Conservation (phyloP, 2,329 filamentous ascomycete genomes). For the Cercospora citrullina region DNA sequence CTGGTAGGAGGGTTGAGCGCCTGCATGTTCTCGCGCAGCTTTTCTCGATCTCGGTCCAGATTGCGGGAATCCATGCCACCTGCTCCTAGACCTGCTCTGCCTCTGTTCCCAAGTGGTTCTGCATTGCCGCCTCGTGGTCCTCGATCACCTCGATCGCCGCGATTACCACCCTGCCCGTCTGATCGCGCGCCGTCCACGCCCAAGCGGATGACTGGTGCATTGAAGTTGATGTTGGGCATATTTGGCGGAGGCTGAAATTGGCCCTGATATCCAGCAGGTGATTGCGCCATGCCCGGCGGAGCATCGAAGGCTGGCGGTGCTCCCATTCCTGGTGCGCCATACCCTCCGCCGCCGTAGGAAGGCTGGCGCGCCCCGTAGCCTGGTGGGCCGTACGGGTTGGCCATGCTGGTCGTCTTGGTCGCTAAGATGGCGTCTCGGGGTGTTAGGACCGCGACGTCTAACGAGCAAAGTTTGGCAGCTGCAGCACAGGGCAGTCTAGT, state of each 20-base stretch:
- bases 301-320: slow-evolving; percentile 78
- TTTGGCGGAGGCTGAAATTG: slow-evolving; percentile 88
- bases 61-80: slow-evolving; percentile 56
- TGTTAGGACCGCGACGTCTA: neutral
- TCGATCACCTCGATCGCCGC: slow-evolving; percentile 25
- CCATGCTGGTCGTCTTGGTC: slow-evolving; percentile 29
- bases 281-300: slow-evolving; percentile 74
- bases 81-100: slow-evolving; percentile 52
- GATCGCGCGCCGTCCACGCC: slow-evolving; percentile 67
- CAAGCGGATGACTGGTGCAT: slow-evolving; percentile 90
- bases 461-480: neutral
- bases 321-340: slow-evolving; percentile 62
- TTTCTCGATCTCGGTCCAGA: slow-evolving; percentile 53
- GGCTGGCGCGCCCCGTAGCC: slow-evolving; percentile 61
- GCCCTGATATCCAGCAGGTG: slow-evolving; percentile 73
- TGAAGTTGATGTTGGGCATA: slow-evolving; percentile 98
- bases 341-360: slow-evolving; percentile 63
- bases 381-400: slow-evolving; percentile 43
- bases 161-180: slow-evolving; percentile 58
- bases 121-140: slow-evolving; percentile 39
- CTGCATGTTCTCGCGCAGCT: slow-evolving; percentile 37
- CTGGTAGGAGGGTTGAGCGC: slow-evolving; percentile 73
- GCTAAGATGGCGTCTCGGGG: neutral
- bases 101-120: slow-evolving; percentile 39
- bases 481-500: neutral